Percentiles rank a stretch among this genome's conserved stretches.
phyloP scores from a whole-genome alignment of 179 eudicot genomes.

The Spergularia azorica region DNA sequence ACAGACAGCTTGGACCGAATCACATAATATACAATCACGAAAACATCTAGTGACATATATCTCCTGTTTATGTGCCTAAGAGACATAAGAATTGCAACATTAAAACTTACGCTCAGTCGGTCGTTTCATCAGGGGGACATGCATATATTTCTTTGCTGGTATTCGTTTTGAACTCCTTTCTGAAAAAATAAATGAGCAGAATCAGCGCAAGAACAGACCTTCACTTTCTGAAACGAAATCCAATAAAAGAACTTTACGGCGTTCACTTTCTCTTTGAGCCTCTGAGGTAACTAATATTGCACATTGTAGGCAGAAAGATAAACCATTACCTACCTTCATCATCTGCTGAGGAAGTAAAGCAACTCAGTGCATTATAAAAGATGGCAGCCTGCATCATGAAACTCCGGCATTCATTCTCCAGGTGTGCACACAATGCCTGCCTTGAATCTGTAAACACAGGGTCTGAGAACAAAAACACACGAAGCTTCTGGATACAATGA shows the following conservation, averaged over 20 bases:
- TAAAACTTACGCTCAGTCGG: constrained; percentile 77
- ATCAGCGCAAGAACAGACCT: constrained; percentile 3
- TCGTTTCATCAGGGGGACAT: constrained; percentile 60
- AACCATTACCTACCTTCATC: constrained; percentile 31
- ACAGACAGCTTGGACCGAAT: too few relatives aligned
- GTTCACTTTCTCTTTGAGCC: neutral
- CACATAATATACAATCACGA: neutral
- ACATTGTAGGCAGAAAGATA: constrained; percentile 5
- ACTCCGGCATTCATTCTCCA: constrained; percentile 59
- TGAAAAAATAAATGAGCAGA: constrained; percentile 28
- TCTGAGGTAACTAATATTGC: neutral
- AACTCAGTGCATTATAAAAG: constrained; percentile 54
- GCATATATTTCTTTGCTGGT: constrained; percentile 41
- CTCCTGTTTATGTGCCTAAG: neutral
- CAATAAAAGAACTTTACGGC: neutral
- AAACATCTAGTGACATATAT: neutral
- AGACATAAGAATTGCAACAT: neutral
- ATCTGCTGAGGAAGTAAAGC: constrained; percentile 40
- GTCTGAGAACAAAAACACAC: neutral
- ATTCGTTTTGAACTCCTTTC: constrained; percentile 35
- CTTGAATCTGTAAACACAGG: constrained; percentile 45
- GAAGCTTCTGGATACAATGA: neutral
- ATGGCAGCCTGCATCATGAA: constrained; percentile 70
- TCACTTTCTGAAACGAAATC: neutral
- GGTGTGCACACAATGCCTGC: constrained; percentile 57